Conservation (phyloP, 2,329 filamentous ascomycete genomes). For the Pleochaeta shiraiana region DNA sequence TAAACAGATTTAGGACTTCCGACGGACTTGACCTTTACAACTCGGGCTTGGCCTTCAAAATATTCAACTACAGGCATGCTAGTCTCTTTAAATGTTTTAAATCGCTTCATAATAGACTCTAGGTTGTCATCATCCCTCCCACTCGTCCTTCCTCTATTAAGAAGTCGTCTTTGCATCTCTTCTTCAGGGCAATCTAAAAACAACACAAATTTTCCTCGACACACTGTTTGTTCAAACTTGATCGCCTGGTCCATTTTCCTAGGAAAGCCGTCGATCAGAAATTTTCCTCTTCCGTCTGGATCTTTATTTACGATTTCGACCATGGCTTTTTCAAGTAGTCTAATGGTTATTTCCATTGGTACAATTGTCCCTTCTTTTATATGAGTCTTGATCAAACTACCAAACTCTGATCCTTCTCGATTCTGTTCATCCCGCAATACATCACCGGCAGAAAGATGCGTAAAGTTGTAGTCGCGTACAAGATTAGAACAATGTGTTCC, state of each 20-base stretch:
- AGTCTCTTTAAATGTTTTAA: conserved; percentile 81
- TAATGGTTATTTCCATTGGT: conserved; percentile 95
- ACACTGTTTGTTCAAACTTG: conserved; percentile 81
- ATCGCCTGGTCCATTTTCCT: conserved; percentile 93
- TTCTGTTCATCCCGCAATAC: conserved; percentile 85
- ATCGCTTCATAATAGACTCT: conserved; percentile 90
- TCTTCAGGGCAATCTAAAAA: conserved; percentile 90
- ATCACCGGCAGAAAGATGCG: conserved; percentile 82
- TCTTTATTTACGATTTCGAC: conserved; percentile 36
- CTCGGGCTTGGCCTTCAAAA: conserved; percentile 53
- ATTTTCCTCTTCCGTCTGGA: conserved; percentile 36
- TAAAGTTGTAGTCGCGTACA: conserved; percentile 74
- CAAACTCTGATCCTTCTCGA: conserved; percentile 68
- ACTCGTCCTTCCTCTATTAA: conserved; percentile 83
- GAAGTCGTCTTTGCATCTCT: conserved; percentile 62
- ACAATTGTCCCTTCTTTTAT: conserved; percentile 93
- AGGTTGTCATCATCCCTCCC: conserved; percentile 85
- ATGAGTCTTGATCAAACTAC: conserved; percentile 76
- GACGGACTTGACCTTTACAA: conserved; percentile 60
- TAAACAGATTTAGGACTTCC: conserved; percentile 41
- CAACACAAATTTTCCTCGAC: conserved; percentile 61
- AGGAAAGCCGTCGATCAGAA: conserved; percentile 69
- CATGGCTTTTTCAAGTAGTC: conserved; percentile 90
- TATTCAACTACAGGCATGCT: conserved; percentile 94
- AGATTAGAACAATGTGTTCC: conserved; percentile 88